Conservation (phyloP, 768 basidiomycete species). For the Crepidotus variabilis region DNA sequence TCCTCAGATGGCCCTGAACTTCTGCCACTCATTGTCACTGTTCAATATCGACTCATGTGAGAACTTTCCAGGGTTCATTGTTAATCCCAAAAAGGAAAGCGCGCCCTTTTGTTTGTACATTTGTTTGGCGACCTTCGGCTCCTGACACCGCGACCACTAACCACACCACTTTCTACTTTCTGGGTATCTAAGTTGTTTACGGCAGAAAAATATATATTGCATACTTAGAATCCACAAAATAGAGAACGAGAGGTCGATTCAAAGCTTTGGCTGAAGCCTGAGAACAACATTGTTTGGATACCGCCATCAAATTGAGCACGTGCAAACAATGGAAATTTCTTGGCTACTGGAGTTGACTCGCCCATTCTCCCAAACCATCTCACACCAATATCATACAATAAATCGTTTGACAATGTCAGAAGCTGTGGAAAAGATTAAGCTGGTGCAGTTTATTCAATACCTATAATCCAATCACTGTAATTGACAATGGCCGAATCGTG, state of each 20-base stretch:
- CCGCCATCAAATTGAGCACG: too few relatives aligned
- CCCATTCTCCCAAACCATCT: background rate
- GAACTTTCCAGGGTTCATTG: background rate
- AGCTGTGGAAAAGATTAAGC: conserved; percentile 34
- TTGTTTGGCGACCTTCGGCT: conserved; percentile 1
- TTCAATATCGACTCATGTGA: background rate
- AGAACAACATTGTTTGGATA: too few relatives aligned
- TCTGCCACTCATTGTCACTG: background rate
- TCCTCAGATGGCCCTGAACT: background rate
- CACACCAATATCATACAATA: background rate
- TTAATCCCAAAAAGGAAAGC: background rate
- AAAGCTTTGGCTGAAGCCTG: too few relatives aligned
- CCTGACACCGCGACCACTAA: too few relatives aligned
- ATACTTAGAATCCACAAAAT: too few relatives aligned
- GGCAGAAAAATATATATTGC: background rate
- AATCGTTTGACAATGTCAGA: conserved; percentile 18
- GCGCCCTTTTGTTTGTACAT: background rate
- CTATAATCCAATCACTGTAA: background rate
- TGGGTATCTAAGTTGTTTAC: too few relatives aligned
- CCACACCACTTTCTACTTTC: too few relatives aligned
- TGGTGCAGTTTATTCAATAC: conserved; percentile 24
- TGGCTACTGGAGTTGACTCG: too few relatives aligned
- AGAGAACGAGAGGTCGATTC: too few relatives aligned
- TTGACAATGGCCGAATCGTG: conserved; percentile 19
- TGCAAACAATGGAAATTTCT: too few relatives aligned